Evolutionary conservation across 108 stramenopile genomes (phyloP).

Genomic region (Cyclotella kingstonii): DNA sequence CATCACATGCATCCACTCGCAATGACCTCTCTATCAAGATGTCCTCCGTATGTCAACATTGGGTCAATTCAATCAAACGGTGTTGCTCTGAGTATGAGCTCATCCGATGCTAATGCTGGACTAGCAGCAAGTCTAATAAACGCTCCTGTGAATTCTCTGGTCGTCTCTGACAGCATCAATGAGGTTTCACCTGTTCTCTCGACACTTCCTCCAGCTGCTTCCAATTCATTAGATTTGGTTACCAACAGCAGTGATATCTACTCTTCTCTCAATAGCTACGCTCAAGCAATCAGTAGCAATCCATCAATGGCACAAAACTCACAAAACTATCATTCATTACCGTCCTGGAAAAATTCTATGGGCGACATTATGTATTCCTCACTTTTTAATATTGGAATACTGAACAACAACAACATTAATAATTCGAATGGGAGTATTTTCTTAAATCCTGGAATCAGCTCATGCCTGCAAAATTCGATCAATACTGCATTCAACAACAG

Average conservation of each 20-base stretch:
- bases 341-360: constrained; percentile 8
- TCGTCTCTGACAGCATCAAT: too few species aligned
- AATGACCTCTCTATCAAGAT: constrained; percentile 30
- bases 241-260: too few species aligned
- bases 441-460: not conserved
- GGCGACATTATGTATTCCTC: constrained; percentile 1
- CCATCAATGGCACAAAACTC: not conserved
- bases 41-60: constrained; percentile 13
- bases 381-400: not conserved
- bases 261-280: too few species aligned
- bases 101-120: not conserved
- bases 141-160: not conserved
- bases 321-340: not conserved
- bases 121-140: not conserved
- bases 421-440: not conserved
- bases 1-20: constrained; percentile 25
- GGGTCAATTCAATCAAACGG: not conserved
- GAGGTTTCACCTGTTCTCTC: too few species aligned
- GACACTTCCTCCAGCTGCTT: too few species aligned
- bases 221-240: too few species aligned
- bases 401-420: constrained; percentile 3
- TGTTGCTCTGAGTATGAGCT: not conserved
- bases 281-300: not conserved
- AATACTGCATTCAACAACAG: constrained; percentile 2
- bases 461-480: not conserved